Percentiles rank a stretch among this genome's conserved stretches.
These are phyloP conservation scores for Alternaria arborescens DNA, from an alignment of 2,329 filamentous ascomycete genomes.

Conservation along the genomic window DNA sequence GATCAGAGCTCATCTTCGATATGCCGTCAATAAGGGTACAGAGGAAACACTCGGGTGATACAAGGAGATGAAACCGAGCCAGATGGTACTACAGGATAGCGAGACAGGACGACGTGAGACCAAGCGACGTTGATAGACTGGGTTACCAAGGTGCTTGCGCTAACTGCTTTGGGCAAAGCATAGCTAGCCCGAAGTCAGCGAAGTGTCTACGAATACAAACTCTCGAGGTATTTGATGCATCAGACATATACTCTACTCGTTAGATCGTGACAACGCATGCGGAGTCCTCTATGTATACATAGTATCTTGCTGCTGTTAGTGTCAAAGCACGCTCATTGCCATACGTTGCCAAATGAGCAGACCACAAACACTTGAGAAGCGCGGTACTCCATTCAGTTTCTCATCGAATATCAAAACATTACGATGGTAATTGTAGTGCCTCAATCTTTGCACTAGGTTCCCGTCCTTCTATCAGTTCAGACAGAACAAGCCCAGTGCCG, in stretches of 20 bases:
- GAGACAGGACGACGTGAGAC: not conserved
- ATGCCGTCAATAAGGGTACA: too few relatives aligned
- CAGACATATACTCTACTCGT: not conserved
- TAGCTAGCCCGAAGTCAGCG: not conserved
- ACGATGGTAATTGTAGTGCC: constrained; percentile 52
- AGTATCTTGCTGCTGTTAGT: not conserved
- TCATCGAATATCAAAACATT: not conserved
- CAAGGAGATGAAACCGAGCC: not conserved
- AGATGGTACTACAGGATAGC: not conserved
- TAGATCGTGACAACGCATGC: not conserved
- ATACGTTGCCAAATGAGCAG: not conserved
- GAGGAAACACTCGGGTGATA: not conserved
- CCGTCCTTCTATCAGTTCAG: constrained; percentile 72
- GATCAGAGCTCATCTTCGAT: not conserved
- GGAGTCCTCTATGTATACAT: not conserved
- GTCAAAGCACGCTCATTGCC: not conserved
- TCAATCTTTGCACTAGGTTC: constrained; percentile 67
- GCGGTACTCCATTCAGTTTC: not conserved
- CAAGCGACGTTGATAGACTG: constrained; percentile 1
- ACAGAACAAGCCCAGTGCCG: constrained; percentile 75
- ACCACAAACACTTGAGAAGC: not conserved
- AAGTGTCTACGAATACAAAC: not conserved
- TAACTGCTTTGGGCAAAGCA: not conserved
- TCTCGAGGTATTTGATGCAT: not conserved
- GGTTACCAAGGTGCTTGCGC: constrained; percentile 16